Conservation (phyloP, 345 rosid genomes). For the Gossypium stocksii region DNA sequence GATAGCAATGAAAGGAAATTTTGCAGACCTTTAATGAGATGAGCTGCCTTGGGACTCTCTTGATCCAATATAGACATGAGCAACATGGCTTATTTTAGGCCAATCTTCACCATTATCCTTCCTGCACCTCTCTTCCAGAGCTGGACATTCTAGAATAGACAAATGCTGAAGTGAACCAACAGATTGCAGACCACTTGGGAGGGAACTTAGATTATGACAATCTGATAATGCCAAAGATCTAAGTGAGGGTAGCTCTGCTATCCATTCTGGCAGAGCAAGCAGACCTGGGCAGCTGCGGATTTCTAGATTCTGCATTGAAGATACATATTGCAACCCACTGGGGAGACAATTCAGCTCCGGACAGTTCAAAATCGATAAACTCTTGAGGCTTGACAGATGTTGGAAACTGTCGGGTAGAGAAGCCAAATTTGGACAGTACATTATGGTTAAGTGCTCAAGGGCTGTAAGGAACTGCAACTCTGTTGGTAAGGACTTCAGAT, state of each 20-base stretch:
- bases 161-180: constrained; percentile 11
- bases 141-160: constrained; percentile 20
- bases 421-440: constrained; percentile 22
- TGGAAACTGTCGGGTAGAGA: constrained; percentile 9
- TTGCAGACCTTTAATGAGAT: constrained; percentile 2
- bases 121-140: constrained; percentile 15
- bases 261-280: constrained; percentile 10
- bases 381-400: not conserved
- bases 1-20: not conserved
- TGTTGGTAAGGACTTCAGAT: constrained; percentile 7
- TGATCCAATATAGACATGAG: not conserved
- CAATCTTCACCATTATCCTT: constrained; percentile 9
- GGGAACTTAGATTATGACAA: constrained; percentile 13
- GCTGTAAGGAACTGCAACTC: constrained; percentile 8
- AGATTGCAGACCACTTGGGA: constrained; percentile 11
- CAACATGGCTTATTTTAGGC: constrained; percentile 13
- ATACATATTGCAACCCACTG: not conserved
- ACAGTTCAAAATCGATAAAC: constrained; percentile 21
- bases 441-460: constrained; percentile 19
- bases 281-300: constrained; percentile 10
- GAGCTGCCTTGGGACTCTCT: constrained; percentile 1
- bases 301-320: constrained; percentile 17
- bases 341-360: constrained; percentile 15
- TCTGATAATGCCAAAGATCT: constrained; percentile 19
- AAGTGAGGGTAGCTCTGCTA: constrained; percentile 17